Percentiles rank a stretch among this genome's conserved stretches.
These are phyloP conservation scores for Zalerion maritima DNA, from an alignment of 495 filamentous ascomycete genomes.

Conservation along the genomic window DNA sequence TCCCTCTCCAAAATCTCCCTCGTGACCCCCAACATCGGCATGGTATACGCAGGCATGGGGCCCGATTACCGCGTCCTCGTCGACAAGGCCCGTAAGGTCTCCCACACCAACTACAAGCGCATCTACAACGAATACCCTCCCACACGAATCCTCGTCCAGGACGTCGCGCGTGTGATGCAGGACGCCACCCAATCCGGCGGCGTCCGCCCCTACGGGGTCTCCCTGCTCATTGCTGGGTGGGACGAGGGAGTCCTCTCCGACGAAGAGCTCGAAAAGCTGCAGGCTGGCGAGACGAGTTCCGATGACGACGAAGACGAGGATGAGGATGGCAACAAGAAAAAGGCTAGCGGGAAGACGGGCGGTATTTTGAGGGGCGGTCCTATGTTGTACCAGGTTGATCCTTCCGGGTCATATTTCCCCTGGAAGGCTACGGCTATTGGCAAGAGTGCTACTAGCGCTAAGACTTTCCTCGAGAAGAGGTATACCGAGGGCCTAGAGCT, in stretches of 20 bases:
- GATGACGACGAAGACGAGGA: constrained; percentile 28
- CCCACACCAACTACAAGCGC: constrained; percentile 98
- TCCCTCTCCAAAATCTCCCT: constrained; percentile 96
- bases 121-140: constrained; percentile 99
- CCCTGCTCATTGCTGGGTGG: constrained; percentile 90
- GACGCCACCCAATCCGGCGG: constrained; percentile 96
- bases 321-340: constrained; percentile 49
- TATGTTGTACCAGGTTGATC: constrained; percentile 96
- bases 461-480: constrained; percentile 97
- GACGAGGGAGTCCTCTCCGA: constrained; percentile 90
- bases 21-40: constrained; percentile 97
- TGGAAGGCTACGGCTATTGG: constrained; percentile 99
- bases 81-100: constrained; percentile 94
- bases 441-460: constrained; percentile 93
- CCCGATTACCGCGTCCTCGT: constrained; percentile 96
- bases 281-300: constrained; percentile 13
- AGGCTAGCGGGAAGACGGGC: constrained; percentile 68
- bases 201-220: constrained; percentile 96
- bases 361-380: constrained; percentile 92
- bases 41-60: constrained; percentile 99
- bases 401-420: constrained; percentile 90
- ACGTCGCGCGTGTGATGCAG: constrained; percentile 95
- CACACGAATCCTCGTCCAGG: constrained; percentile 95
- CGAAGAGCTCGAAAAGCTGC: constrained; percentile 30
- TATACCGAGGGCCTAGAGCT: constrained; percentile 95